Evolutionary conservation across 2,329 filamentous ascomycete genomes (phyloP), one percentile per base, ranked within the genome.

Genomic region (Septoria petroselini): DNA sequence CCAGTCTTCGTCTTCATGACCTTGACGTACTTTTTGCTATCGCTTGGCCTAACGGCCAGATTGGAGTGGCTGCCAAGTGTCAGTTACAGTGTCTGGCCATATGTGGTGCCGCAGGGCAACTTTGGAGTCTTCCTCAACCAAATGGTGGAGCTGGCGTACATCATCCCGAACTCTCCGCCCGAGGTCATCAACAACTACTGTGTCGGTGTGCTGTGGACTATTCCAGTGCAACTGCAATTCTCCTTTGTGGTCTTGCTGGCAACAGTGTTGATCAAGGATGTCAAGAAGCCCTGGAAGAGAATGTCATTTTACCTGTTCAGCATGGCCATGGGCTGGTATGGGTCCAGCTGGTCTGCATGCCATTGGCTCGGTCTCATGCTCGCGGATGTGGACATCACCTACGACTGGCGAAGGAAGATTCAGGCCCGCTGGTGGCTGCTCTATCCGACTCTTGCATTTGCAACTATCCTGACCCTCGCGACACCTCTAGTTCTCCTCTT

Each of bases 121-220:
- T 70, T 71, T 18, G 72, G 70, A 7, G 53, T 65, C 38, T 76
- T 70, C 56, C 61, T 76, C 27, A 72, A 67, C 29, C 71, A 74
- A 47, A 53, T 75, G 5, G 60, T 76, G 3, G 70, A 76, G 54
- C 62, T 76, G 7, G 63, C 68, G 3, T 76, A 73, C 44, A 61
- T 76, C 7, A 69, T 75, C n/a, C 74, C 74, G 5, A 76, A 76
- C 41, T 72, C 71, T 2, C 71, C 71, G 6, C 74, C 74, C 0
- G 69, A 73, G 43, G 71, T 76, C 40, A 74, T 71, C 7, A 70
- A 68, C 58, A 71, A 76, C 55, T 76, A 73, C 62, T 76, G 74
- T 51, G 74, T 73, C 0, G 73, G 73, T 60, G 73, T 76, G 4
- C 65, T 76, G 1, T 76, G 74, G 74, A 76, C 73, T 3, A 74